Conservation (phyloP, 345 rosid species). For the Noccaea bulbosa region DNA sequence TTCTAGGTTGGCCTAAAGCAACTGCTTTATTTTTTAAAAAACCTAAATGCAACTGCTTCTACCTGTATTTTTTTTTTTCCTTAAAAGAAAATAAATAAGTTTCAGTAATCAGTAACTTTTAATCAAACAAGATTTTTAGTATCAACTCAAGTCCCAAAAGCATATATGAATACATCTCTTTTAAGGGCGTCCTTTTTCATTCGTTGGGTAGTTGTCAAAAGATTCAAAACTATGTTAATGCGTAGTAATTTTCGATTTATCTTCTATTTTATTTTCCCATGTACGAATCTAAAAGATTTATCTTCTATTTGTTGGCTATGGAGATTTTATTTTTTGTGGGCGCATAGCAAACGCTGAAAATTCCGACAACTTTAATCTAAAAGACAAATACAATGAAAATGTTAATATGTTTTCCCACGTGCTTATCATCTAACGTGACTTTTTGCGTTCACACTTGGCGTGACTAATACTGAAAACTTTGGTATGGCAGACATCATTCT, state of each 20-base stretch:
- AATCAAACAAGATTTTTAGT: not conserved
- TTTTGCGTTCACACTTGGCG: slow-evolving; percentile 27
- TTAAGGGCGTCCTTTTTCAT: not conserved
- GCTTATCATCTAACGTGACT: slow-evolving; percentile 22
- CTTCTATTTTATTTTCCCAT: not conserved
- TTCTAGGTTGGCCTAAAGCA: not conserved
- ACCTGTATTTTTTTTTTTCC: not conserved
- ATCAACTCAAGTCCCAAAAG: not conserved
- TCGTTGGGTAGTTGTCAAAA: not conserved
- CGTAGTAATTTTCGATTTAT: not conserved
- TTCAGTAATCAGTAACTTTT: not conserved
- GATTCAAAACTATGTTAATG: not conserved
- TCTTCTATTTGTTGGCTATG: slow-evolving; percentile 8
- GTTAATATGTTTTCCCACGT: slow-evolving; percentile 38
- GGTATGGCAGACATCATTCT: not conserved
- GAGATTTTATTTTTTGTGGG: not conserved
- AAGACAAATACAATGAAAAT: slow-evolving; percentile 32
- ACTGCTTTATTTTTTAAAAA: not conserved
- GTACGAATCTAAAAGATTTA: not conserved
- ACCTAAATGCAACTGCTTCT: no score
- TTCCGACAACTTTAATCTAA: slow-evolving; percentile 3
- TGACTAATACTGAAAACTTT: not conserved
- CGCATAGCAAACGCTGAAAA: not conserved
- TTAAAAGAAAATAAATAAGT: not conserved
- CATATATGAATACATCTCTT: not conserved